Evolutionary conservation across 371 early-diverging fungal genomes (phyloP).

Genomic region (Mucor indicus): DNA sequence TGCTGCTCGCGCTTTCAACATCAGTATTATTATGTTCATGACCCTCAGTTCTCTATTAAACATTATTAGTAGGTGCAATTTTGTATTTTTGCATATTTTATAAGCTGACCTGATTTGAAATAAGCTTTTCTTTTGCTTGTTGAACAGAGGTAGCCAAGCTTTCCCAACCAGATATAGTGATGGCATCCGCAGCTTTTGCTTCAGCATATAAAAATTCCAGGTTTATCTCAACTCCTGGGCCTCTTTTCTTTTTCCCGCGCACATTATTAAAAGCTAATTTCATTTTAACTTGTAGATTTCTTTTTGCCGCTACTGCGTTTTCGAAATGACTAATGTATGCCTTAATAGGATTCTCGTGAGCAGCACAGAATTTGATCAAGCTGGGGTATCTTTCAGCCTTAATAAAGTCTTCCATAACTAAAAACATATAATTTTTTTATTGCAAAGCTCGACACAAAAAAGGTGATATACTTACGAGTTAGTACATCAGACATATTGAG

Average conservation of each 20-base stretch:
- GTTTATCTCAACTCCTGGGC: conserved; percentile 9
- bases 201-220: conserved; percentile 2
- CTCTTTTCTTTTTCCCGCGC: conserved; percentile 7
- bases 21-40: conserved; percentile 2
- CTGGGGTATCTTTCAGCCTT: background rate
- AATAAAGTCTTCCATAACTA: conserved; percentile 2
- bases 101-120: conserved; percentile 5
- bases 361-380: conserved; percentile 2
- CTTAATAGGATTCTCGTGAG: conserved; percentile 5
- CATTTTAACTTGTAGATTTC: conserved; percentile 15
- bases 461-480: conserved; percentile 1
- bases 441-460: conserved; percentile 9
- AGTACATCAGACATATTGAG: no score
- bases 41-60: conserved; percentile 5
- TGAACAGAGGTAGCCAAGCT: conserved; percentile 4
- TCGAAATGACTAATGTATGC: conserved; percentile 8
- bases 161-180: background rate
- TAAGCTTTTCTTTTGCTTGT: background rate
- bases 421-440: conserved; percentile 1
- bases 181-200: conserved; percentile 4
- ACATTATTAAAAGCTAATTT: conserved; percentile 5
- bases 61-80: conserved; percentile 8
- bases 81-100: conserved; percentile 14
- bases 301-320: conserved; percentile 7
- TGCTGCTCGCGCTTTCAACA: conserved; percentile 7